Percentiles rank a stretch among this genome's conserved stretches.
phyloP scores from a whole-genome alignment of 1,284 basidiomycete species.

The Ceratobasidium sp. region DNA sequence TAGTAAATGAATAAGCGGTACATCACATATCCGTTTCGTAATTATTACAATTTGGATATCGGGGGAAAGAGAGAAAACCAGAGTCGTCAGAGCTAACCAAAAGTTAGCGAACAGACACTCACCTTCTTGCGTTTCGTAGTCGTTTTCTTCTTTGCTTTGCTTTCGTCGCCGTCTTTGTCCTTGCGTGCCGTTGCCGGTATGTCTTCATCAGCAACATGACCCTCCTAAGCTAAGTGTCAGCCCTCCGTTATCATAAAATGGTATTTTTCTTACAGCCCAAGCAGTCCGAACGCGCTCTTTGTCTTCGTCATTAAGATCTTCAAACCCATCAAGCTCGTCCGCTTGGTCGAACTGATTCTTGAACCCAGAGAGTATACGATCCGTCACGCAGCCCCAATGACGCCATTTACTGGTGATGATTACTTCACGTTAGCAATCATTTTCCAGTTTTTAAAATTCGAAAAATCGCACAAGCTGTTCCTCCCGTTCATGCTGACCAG shows the following conservation, averaged over 20 bases:
- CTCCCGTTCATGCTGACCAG: constrained; percentile 82
- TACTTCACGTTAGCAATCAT: no score
- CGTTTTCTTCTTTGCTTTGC: constrained; percentile 65
- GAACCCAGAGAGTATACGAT: constrained; percentile 78
- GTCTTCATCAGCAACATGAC: constrained; percentile 82
- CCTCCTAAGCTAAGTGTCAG: constrained; percentile 61
- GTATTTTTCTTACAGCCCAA: constrained; percentile 59
- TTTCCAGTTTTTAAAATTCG: no score
- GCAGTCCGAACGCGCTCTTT: constrained; percentile 76
- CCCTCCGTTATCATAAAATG: neutral
- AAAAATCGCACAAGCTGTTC: constrained; percentile 65
- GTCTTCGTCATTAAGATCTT: constrained; percentile 74
- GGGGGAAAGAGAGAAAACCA: neutral
- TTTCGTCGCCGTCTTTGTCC: constrained; percentile 65
- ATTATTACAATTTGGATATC: neutral
- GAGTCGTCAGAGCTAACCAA: neutral
- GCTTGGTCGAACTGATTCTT: constrained; percentile 72
- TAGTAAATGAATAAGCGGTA: neutral
- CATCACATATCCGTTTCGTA: neutral
- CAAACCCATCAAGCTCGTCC: constrained; percentile 63
- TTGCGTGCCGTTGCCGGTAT: constrained; percentile 80
- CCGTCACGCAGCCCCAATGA: constrained; percentile 86
- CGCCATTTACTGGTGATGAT: constrained; percentile 72
- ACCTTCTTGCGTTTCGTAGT: constrained; percentile 50
- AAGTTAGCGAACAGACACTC: constrained; percentile 2